Base-by-base conservation (phyloP, 768 basidiomycete genomes). In the Tricholoma furcatifolium region DNA sequence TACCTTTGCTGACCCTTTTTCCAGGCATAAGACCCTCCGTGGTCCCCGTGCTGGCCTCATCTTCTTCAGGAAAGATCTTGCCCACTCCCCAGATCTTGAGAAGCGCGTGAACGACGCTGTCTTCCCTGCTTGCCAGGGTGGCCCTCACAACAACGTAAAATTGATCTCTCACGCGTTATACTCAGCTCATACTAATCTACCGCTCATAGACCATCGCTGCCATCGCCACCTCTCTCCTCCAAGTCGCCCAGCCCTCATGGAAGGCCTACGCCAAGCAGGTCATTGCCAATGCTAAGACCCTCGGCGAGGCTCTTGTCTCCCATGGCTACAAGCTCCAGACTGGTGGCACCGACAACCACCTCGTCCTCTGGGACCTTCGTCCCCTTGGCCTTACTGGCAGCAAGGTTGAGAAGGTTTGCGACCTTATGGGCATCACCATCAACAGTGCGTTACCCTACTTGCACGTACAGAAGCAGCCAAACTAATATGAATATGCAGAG, bases 61-160 rank as follows among this genome's bases (percentile, higher is more conserved):
- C 77, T 99, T 99, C 83, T 99, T 96, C 87, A 84, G 90, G 71
- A 97, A 88, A 73, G 93, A 96, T 68, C 84, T 85, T 61, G 82
- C 89, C 65, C 79, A 85, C 54, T 73, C 83, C 23, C 74, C 82
- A 62, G 96, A 98, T 61, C 83, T 99, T 41, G 97, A 98, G 81
- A 93, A 93, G 72, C 89, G 95, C 53, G 85, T 99, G 63, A 98
- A 98, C 69, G 91, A 96, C 38, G 95, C 97, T 45, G 96, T 99
- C 58, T 99, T 99, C 86, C 97, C 97, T 52, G 96, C 97, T 32
- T 98, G 97, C 82, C 97, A 98, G 75, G 97, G 97, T 72, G 97
- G 96, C 44, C 97, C 96, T 40, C 97, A 98, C 79, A 98, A 98
- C 78, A 94, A 99, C 76, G 90, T 91, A 51, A 51, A 84, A 59